Base-by-base conservation (phyloP, 1,284 basidiomycete species). In the Coniferiporia weirii region DNA sequence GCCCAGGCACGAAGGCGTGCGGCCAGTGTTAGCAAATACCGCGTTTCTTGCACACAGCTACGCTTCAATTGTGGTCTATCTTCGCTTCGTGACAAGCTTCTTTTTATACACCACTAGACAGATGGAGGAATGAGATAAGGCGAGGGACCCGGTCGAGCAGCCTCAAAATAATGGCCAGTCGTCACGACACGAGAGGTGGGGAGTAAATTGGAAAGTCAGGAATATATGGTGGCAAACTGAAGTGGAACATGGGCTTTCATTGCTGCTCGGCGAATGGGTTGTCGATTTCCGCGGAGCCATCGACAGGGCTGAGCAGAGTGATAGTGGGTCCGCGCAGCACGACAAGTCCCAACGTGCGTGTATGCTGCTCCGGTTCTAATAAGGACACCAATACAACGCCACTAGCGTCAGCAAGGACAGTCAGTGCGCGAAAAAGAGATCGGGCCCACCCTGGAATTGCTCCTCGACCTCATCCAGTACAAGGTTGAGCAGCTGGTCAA, bases 401-500 rank as follows among this genome's bases (percentile, higher is more conserved):
- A 48, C 62, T 60, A 53, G 62, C 62, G 49, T 45, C 44, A 53
- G 19, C 48, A 34, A 34, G 27, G 45, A 61, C 44, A 60, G 52
- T 17, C n/a, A 51, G 38, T 40, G 15, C 2, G 38, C 56, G 54
- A 66, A 60, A 60, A 60, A 32, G 17, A 59, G 19, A 56, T 1
- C 15, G 32, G 36, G 68, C 75, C 66, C 69, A 88, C 91, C 83
- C 71, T 82, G 80, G 7, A 93, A 59, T 22, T 83, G 77, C 71
- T 95, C 94, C 66, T 86, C 80, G 4, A 95, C 92, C 59, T 95
- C 88, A 72, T 95, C 94, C 57, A 96, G 82, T 52, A 96, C 96
- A 58, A 99, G 85, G 73, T 99, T 99, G 67, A 99, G 83, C 47
- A 99, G 79, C 69, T 98, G 95, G 74, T 99, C 97, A 69, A 88